These are phyloP conservation scores for Pseudogymnoascus sp. DNA, from an alignment of 2,329 filamentous ascomycete genomes.

Conservation along the genomic window DNA sequence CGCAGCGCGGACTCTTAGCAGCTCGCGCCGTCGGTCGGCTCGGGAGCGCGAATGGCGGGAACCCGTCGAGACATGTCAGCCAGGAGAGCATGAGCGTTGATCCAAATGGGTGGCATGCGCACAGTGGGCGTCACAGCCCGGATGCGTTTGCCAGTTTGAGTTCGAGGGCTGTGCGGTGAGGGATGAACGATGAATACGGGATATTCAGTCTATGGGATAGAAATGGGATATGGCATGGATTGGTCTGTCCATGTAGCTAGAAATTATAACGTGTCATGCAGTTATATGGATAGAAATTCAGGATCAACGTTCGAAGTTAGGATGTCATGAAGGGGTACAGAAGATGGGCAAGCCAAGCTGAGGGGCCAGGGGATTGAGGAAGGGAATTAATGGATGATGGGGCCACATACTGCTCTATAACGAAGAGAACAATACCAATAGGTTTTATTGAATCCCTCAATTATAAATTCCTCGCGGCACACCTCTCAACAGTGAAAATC, in stretches of 20 bases:
- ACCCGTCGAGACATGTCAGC: constrained; percentile 44
- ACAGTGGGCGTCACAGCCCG: constrained; percentile 68
- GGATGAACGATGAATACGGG: background rate
- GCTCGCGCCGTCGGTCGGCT: background rate
- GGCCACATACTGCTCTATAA: background rate
- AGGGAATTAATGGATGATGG: background rate
- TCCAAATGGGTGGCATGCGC: constrained; percentile 48
- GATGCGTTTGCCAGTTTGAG: constrained; percentile 69
- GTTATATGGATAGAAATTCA: background rate
- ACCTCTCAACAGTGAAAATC: background rate
- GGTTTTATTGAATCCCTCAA: background rate
- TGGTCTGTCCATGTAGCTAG: background rate
- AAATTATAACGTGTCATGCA: background rate
- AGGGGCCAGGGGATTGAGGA: background rate
- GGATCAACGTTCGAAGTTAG: background rate
- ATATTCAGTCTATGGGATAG: background rate
- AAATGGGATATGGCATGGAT: background rate
- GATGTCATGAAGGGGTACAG: background rate
- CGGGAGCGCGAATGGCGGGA: constrained; percentile 15
- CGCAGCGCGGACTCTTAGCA: background rate
- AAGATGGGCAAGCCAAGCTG: background rate
- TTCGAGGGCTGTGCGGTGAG: constrained; percentile 23
- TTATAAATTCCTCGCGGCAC: background rate
- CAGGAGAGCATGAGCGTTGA: constrained; percentile 59
- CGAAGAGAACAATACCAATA: background rate